Base-by-base conservation (phyloP, 2,329 filamentous ascomycete genomes). In the Xylariaceae sp. region DNA sequence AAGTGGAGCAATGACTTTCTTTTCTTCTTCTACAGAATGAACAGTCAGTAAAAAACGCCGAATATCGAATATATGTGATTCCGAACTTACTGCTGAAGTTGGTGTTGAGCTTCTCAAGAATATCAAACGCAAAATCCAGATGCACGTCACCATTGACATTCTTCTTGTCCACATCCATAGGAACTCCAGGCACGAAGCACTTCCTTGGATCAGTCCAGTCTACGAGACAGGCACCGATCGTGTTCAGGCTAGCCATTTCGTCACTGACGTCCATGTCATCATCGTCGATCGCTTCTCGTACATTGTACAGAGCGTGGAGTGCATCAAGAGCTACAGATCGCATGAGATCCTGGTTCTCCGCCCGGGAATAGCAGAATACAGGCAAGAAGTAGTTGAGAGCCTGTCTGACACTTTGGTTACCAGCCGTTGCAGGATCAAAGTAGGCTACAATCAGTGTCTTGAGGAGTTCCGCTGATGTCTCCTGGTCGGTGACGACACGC, bases 131-230 rank as follows among this genome's bases (percentile, higher is more conserved):
- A 48, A 97, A 76, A 9, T 85, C 76, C 2, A 95, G 72, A 57
- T 96, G 91, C 3, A 91, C 81, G 60, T 89, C 84, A 8, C 85
- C 85, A 48, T 86, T 84, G 13, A 87, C 76, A 38, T 69, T 72
- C 67, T 76, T 83, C 63, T 78, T 83, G 39, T 78, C 73, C 1
- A 70, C 71, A 37, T 85, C 78, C 44, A 69, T 66, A 1, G 73
- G 56, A 1, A 66, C 53, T 4, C 65, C 69, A 50, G 68, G 74
- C 42, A 62, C 75, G 65, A 67, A 86, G 67, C 69, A 87, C 63
- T 94, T 90, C 37, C 91, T 75, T 29, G 90, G 89, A 62, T 97
- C 91, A 0, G 91, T 97, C 93, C 91, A 97, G 61, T 97, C 91
- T 1, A 90, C 80, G 7, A 97, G 69, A 56, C 89, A 91, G 3